Percentiles rank a stretch among this genome's conserved stretches.
Conservation (phyloP, 2,329 filamentous ascomycete genomes). For the Xylariaceae sp. region DNA sequence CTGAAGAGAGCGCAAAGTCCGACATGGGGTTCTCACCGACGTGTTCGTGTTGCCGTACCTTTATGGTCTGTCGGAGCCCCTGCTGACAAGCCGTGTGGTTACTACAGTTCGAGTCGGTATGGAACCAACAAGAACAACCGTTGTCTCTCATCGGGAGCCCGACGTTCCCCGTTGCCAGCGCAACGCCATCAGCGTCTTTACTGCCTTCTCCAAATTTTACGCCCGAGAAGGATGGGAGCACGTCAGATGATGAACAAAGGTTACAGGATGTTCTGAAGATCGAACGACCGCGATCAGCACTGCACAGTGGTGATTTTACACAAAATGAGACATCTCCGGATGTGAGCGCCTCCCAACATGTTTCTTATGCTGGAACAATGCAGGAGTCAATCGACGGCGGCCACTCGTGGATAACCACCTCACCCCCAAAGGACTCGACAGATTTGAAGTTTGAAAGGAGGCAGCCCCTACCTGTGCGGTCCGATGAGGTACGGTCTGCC, state of each 20-base stretch:
- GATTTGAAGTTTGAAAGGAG: constrained; percentile 43
- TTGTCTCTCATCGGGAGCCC: constrained; percentile 38
- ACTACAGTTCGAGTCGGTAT: constrained; percentile 36
- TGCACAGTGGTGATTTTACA: constrained; percentile 66
- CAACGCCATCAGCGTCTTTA: constrained; percentile 37
- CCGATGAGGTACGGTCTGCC: constrained; percentile 41
- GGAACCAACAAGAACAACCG: constrained; percentile 30
- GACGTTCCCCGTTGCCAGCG: constrained; percentile 33
- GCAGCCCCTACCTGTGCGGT: constrained; percentile 31
- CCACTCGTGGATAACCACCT: constrained; percentile 50
- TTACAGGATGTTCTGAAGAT: constrained; percentile 60
- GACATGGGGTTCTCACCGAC: constrained; percentile 64
- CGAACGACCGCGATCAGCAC: constrained; percentile 74
- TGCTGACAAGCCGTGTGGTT: constrained; percentile 14
- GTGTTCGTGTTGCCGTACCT: constrained; percentile 44
- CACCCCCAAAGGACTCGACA: constrained; percentile 50
- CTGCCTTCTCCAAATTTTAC: constrained; percentile 47
- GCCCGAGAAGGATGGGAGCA: constrained; percentile 40
- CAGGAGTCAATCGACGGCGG: constrained; percentile 10
- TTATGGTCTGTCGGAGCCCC: neutral
- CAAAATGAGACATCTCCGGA: constrained; percentile 36
- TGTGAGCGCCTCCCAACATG: constrained; percentile 23
- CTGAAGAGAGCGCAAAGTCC: constrained; percentile 77
- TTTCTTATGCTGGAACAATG: constrained; percentile 20
- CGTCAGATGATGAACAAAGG: constrained; percentile 39